These are phyloP conservation scores for Apiotrichum porosum DNA, from an alignment of 1,284 basidiomycete species.

Conservation along the genomic window DNA sequence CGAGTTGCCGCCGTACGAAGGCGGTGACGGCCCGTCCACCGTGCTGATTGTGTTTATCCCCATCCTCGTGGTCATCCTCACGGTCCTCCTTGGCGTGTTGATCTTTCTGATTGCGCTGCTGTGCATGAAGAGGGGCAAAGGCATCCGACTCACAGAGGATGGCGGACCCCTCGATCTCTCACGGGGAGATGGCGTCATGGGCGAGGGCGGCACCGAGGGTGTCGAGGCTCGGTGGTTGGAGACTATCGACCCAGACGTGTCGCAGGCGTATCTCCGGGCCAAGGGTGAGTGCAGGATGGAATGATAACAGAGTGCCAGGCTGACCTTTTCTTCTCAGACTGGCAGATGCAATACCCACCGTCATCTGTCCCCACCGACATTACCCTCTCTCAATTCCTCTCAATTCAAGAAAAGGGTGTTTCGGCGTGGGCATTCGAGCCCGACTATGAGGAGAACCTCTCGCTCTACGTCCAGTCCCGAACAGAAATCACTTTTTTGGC, in stretches of 20 bases:
- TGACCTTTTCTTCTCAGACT: constrained; percentile 56
- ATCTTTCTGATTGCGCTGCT: constrained; percentile 83
- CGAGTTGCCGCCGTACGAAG: too few species aligned
- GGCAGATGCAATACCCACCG: constrained; percentile 83
- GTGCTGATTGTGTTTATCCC: constrained; percentile 56
- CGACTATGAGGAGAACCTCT: constrained; percentile 87
- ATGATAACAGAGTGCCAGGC: neutral
- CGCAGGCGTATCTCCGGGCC: constrained; percentile 72
- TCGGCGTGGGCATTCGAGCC: constrained; percentile 97
- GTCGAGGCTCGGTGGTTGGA: constrained; percentile 93
- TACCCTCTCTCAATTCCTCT: constrained; percentile 91
- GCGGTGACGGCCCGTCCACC: constrained; percentile 29
- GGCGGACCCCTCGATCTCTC: constrained; percentile 93
- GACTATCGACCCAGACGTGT: constrained; percentile 62
- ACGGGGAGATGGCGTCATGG: constrained; percentile 79
- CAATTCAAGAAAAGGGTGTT: constrained; percentile 96
- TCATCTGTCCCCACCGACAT: constrained; percentile 92
- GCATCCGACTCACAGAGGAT: constrained; percentile 75
- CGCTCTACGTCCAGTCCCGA: constrained; percentile 81
- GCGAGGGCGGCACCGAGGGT: constrained; percentile 84
- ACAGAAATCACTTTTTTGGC: constrained; percentile 94
- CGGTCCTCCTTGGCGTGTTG: constrained; percentile 85
- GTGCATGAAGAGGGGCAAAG: constrained; percentile 70
- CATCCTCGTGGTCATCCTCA: constrained; percentile 83
- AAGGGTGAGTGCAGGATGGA: constrained; percentile 67